Evolutionary conservation across 1,284 basidiomycete species (phyloP).

Genomic region (Moesziomyces globuligerus): DNA sequence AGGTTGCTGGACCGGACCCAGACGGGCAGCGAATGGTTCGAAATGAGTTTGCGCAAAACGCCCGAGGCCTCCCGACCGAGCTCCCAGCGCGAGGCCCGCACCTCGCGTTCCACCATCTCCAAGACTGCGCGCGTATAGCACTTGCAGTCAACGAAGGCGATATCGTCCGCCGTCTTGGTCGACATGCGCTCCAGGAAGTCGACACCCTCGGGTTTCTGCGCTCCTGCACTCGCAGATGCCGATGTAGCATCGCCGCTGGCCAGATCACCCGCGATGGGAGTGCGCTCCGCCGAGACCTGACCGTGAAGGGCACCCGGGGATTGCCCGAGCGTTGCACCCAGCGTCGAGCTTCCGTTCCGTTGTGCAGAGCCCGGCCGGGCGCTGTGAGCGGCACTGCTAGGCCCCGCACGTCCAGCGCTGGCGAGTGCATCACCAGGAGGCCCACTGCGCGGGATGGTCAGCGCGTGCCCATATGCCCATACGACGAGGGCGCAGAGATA

Average conservation of each 20-base stretch:
- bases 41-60: conserved; percentile 51
- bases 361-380: conserved; percentile 17
- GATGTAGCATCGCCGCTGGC: conserved; percentile 1
- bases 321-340: conserved; percentile 7
- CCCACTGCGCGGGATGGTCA: conserved; percentile 29
- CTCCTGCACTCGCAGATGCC: neutral
- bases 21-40: conserved; percentile 34
- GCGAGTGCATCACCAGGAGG: conserved; percentile 6
- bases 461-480: conserved; percentile 54
- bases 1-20: conserved; percentile 20
- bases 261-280: conserved; percentile 16
- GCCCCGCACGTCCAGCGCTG: neutral
- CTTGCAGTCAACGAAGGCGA: conserved; percentile 45
- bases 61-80: conserved; percentile 53
- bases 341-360: conserved; percentile 5
- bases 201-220: conserved; percentile 38
- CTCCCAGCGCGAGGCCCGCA: conserved; percentile 54
- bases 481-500: conserved; percentile 52
- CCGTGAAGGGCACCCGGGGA: conserved; percentile 27
- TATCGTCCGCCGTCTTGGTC: conserved; percentile 43
- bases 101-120: conserved; percentile 51
- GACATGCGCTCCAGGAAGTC: conserved; percentile 48
- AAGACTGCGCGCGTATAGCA: conserved; percentile 46
- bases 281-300: conserved; percentile 27
- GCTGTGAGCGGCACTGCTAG: conserved; percentile 5